Base-by-base conservation (phyloP, 1,139 yeast species). In the Trichomonascaceae sp. region DNA sequence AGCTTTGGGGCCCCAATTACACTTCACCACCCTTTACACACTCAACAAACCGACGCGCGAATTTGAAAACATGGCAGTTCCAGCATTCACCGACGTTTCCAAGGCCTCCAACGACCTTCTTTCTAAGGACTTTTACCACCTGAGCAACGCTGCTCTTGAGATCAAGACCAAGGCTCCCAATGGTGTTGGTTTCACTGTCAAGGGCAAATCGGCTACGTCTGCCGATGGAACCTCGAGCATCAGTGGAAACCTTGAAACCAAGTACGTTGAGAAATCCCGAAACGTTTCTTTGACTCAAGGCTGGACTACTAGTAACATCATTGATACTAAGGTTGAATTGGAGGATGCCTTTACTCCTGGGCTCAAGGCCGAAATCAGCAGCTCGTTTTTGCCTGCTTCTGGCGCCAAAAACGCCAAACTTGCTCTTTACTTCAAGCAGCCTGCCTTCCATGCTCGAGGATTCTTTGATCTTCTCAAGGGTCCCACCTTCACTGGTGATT, bases 201-300 rank as follows among this genome's bases (percentile, higher is more conserved):
- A 88, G 80, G 97, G 96, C 73, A 89, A 88, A 78, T 85, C 95
- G 66, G 81, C 84, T 70, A 74, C 75, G 58, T 43, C 30, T 22
- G 83, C 83, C 76, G 87, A 84, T 69, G 86, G 87, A 70, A 22
- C 49, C n/a, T 30, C 52, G 1, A 78, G 93, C 66, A 83, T 95
- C 67, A 84, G 91, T 62, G 96, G 96, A 66, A 83, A 87, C 69
- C 78, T 93, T 59, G 98, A 93, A 76, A 88, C 96, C 67, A 89
- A 88, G 80, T 88, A 86, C 80, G 77, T 87, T 61, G 99, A 95
- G 83, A 90, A 90, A 81, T 81, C 91, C 61, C 80, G 95, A 61
- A 98, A 98, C 62, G 80, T 93, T 70, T 84, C 97, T 63, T 78
- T 93, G 70, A 89, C 96, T 65, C 98, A 93, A 79, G 96, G 96